Evolutionary conservation across 2,329 filamentous ascomycete genomes (phyloP).

Genomic region (Verticillium zaregamsianum): DNA sequence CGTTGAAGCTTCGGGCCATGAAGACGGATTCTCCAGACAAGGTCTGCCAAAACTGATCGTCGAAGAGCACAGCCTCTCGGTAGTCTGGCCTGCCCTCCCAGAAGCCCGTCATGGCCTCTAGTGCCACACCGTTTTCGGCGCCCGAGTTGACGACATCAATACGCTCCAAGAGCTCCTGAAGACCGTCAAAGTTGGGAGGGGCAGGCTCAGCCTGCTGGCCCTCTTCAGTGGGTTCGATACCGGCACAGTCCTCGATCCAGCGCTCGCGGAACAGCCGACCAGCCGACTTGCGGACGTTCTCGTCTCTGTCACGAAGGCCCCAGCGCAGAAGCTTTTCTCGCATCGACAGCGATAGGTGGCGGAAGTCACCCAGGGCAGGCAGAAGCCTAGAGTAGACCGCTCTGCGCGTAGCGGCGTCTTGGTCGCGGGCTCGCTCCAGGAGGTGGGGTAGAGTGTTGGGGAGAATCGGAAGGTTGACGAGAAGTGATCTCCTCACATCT

Average conservation of each 20-base stretch:
- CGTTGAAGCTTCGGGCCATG: conserved; percentile 87
- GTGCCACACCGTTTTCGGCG: conserved; percentile 81
- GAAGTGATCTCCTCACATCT: conserved; percentile 82
- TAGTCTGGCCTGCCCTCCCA: conserved; percentile 91
- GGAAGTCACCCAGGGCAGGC: conserved; percentile 87
- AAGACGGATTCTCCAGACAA: conserved; percentile 84
- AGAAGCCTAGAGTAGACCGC: conserved; percentile 84
- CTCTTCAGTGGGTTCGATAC: conserved; percentile 55
- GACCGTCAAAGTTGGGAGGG: conserved; percentile 70
- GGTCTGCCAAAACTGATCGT: conserved; percentile 75
- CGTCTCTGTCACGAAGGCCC: conserved; percentile 91
- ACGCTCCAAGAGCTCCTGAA: conserved; percentile 86
- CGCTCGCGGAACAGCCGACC: conserved; percentile 85
- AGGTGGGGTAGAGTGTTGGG: conserved; percentile 80
- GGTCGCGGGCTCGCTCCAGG: conserved; percentile 84
- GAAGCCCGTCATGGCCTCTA: conserved; percentile 93
- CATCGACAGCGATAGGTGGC: conserved; percentile 88
- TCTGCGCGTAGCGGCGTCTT: conserved; percentile 77
- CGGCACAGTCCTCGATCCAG: conserved; percentile 97
- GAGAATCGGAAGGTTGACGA: conserved; percentile 85
- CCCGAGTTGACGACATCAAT: conserved; percentile 92
- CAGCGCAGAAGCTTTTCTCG: conserved; percentile 92
- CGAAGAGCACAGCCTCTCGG: conserved; percentile 65
- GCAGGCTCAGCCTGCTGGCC: conserved; percentile 52
- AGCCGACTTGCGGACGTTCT: conserved; percentile 88